Evolutionary conservation across 148 eudicot genomes (phyloP).

Genomic region (Silene uniflora): DNA sequence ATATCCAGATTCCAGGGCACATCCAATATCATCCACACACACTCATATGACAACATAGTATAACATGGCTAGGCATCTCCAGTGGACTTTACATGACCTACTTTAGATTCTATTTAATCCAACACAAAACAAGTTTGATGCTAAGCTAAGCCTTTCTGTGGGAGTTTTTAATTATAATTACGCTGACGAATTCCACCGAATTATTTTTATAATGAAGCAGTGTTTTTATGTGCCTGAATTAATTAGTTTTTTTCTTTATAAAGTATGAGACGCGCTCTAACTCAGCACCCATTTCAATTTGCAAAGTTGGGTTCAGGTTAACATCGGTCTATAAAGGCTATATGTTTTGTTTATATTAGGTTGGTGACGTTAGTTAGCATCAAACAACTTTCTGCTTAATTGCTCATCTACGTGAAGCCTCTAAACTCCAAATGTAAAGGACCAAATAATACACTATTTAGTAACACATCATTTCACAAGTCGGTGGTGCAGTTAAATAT

Average conservation of each 20-base stretch:
- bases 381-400: constrained; percentile 12
- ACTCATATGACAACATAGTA: constrained; percentile 8
- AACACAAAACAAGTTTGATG: constrained; percentile 26
- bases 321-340: constrained; percentile 22
- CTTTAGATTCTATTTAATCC: constrained; percentile 20
- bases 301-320: constrained; percentile 17
- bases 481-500: constrained; percentile 6
- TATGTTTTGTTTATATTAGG: background rate
- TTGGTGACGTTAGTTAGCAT: constrained; percentile 24
- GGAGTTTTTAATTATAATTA: background rate
- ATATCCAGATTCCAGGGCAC: background rate
- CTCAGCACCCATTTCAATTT: constrained; percentile 16
- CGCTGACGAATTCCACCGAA: constrained; percentile 18
- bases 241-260: background rate
- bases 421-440: background rate
- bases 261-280: constrained; percentile 9
- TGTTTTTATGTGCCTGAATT: background rate
- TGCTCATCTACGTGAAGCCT: constrained; percentile 2
- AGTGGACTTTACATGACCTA: constrained; percentile 17
- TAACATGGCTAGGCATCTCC: constrained; percentile 16
- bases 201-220: constrained; percentile 13
- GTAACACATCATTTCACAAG: background rate
- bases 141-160: background rate
- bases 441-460: background rate
- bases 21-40: background rate